Conservation (phyloP, 768 basidiomycete species). For the Psilocybe sp. region DNA sequence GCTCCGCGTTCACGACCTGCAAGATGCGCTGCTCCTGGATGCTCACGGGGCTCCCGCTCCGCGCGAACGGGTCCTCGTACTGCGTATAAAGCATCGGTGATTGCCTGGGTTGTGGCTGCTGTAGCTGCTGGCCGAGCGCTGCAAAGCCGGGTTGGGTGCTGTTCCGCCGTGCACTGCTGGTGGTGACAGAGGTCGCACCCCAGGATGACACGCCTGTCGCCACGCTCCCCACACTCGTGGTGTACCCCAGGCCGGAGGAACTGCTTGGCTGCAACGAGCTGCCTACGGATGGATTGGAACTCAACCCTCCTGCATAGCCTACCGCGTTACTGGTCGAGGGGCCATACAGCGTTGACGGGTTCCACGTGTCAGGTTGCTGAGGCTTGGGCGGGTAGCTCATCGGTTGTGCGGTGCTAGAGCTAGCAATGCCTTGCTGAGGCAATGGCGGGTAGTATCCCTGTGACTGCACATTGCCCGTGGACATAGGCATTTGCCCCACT, state of each 20-base stretch:
- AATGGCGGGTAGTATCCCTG: constrained; percentile 3
- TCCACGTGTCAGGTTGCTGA: no score
- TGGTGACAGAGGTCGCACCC: background rate
- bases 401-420: no score
- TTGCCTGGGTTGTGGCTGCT: constrained; percentile 13
- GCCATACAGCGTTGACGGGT: no score
- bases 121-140: background rate
- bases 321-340: background rate
- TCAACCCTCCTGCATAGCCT: constrained; percentile 9
- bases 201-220: constrained; percentile 4
- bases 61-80: constrained; percentile 21
- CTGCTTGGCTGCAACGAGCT: background rate
- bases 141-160: background rate
- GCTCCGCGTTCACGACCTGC: constrained; percentile 39
- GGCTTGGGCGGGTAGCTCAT: no score
- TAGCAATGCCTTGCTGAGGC: background rate
- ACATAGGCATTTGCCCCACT: constrained; percentile 6
- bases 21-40: constrained; percentile 36
- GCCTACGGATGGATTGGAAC: constrained; percentile 10
- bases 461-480: constrained; percentile 14
- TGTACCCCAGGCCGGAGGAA: constrained; percentile 6
- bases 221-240: constrained; percentile 8
- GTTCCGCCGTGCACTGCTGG: background rate
- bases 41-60: constrained; percentile 41
- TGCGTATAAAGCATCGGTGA: constrained; percentile 6